phyloP scores from a whole-genome alignment of 768 basidiomycete species.

The Lactarius deliciosus region DNA sequence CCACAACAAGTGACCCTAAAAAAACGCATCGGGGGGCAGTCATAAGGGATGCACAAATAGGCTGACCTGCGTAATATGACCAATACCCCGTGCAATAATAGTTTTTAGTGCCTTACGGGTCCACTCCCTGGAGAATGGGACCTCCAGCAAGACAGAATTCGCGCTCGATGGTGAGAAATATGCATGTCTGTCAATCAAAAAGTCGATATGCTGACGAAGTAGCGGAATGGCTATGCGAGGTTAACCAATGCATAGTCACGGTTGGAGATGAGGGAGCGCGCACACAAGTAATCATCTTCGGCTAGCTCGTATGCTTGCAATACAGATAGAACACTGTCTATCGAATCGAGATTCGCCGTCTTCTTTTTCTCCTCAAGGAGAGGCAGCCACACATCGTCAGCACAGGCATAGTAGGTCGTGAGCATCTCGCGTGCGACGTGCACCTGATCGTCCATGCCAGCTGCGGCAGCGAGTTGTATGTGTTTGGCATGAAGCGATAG shows the following conservation, averaged over 20 bases:
- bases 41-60: background rate
- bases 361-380: slow-evolving; percentile 56
- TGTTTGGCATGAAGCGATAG: slow-evolving; percentile 65
- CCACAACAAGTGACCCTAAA: slow-evolving; percentile 72
- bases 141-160: slow-evolving; percentile 52
- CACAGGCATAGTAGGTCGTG: slow-evolving; percentile 58
- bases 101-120: slow-evolving; percentile 54
- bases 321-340: slow-evolving; percentile 53
- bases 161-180: slow-evolving; percentile 39
- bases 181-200: slow-evolving; percentile 47
- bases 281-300: slow-evolving; percentile 78
- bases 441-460: slow-evolving; percentile 59
- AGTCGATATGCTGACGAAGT: slow-evolving; percentile 64
- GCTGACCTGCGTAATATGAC: slow-evolving; percentile 64
- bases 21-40: slow-evolving; percentile 6
- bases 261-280: slow-evolving; percentile 36
- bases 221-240: slow-evolving; percentile 64
- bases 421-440: slow-evolving; percentile 65
- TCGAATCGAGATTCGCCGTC: slow-evolving; percentile 51
- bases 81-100: slow-evolving; percentile 55
- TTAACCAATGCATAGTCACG: slow-evolving; percentile 28
- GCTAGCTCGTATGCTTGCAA: slow-evolving; percentile 64
- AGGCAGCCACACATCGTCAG: slow-evolving; percentile 74
- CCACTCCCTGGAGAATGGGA: slow-evolving; percentile 61
- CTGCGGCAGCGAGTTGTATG: slow-evolving; percentile 57